These are phyloP conservation scores for Yarrowia keelungensis DNA, from an alignment of 805 yeast genomes.

Conservation along the genomic window DNA sequence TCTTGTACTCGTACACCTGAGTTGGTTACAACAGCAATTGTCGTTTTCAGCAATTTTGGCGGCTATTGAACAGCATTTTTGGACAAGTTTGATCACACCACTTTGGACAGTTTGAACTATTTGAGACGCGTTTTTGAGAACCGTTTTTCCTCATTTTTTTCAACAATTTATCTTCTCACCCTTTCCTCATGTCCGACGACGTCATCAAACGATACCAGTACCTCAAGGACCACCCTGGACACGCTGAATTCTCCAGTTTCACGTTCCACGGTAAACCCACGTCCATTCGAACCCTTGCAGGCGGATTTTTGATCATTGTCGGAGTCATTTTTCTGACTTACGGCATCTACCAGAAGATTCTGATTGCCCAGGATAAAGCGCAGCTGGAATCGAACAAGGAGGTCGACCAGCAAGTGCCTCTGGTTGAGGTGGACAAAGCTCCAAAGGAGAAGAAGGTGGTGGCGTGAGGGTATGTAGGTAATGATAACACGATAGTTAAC, in stretches of 20 bases:
- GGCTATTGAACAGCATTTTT: no score
- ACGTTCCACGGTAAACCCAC: neutral
- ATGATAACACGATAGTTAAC: no score
- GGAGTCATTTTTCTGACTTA: neutral
- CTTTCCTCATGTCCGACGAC: neutral
- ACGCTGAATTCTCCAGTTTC: neutral
- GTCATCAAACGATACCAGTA: slow-evolving; percentile 4
- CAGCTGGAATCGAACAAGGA: neutral
- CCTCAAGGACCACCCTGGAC: slow-evolving; percentile 8
- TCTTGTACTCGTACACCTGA: no score
- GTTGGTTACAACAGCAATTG: no score
- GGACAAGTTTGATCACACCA: no score
- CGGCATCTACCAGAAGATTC: neutral
- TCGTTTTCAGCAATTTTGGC: no score
- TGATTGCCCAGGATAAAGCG: neutral
- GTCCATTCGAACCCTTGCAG: slow-evolving; percentile 2
- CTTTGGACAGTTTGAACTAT: no score
- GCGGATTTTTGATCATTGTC: neutral
- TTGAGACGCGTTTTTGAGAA: no score
- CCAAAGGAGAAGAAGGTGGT: neutral
- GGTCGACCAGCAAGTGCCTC: neutral
- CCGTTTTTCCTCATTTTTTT: no score
- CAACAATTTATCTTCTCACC: no score
- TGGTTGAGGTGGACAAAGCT: neutral
- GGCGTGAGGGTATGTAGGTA: neutral